Conservation (phyloP, 768 basidiomycete species). For the Trametes sanguinea region DNA sequence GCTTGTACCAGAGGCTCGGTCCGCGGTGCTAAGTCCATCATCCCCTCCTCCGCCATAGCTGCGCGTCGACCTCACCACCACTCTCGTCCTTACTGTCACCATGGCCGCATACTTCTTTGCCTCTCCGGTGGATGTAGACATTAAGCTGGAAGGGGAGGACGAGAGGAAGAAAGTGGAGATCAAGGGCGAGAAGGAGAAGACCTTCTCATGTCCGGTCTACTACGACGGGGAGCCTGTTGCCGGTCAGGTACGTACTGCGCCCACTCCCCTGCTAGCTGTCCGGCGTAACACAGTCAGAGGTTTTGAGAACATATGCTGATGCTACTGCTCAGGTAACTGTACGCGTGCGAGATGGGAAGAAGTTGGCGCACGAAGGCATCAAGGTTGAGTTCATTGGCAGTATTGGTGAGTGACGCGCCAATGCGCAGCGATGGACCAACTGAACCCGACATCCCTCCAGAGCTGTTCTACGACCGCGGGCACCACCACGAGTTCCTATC, state of each 20-base stretch:
- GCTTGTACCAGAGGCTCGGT: not conserved
- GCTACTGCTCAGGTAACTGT: constrained; percentile 63
- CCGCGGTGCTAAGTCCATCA: not conserved
- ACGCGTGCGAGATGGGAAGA: constrained; percentile 93
- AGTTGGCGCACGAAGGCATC: constrained; percentile 91
- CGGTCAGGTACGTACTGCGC: constrained; percentile 65
- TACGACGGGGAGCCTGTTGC: constrained; percentile 93
- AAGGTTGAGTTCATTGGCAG: constrained; percentile 97
- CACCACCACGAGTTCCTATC: constrained; percentile 99
- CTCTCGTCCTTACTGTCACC: not conserved
- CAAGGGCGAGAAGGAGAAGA: constrained; percentile 87
- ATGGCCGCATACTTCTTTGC: constrained; percentile 88
- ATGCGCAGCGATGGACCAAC: not conserved
- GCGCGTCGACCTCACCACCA: not conserved
- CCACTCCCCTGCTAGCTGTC: not conserved
- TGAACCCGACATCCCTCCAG: constrained; percentile 37
- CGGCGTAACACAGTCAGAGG: too few species aligned
- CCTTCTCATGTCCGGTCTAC: constrained; percentile 85
- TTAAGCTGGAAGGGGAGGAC: constrained; percentile 87
- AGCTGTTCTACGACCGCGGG: constrained; percentile 95
- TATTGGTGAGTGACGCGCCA: constrained; percentile 65
- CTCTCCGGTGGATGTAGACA: constrained; percentile 87
- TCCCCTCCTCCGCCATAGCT: not conserved
- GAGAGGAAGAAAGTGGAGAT: constrained; percentile 85
- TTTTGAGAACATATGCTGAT: not conserved